Evolutionary conservation across 805 yeast species (phyloP).

Genomic region (Brettanomyces naardenensis): DNA sequence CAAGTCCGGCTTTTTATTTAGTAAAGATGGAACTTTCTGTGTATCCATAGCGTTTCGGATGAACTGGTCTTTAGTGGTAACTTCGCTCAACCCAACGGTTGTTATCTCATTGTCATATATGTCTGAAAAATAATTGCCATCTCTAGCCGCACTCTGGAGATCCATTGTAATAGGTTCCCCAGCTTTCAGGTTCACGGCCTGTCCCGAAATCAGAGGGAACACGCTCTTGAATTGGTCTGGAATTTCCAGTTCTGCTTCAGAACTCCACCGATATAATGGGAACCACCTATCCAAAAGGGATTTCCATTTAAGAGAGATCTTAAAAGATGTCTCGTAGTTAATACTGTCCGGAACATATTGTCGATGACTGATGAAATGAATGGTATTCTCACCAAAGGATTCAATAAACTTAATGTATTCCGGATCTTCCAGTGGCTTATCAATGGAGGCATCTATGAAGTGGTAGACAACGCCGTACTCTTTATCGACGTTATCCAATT

Average conservation of each 20-base stretch:
- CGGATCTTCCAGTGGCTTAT: constrained; percentile 32
- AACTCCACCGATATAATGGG: constrained; percentile 32
- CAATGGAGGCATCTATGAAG: constrained; percentile 51
- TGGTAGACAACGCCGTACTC: constrained; percentile 55
- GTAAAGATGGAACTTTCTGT: neutral
- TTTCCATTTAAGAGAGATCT: constrained; percentile 48
- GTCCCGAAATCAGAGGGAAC: constrained; percentile 23
- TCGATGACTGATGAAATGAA: constrained; percentile 72
- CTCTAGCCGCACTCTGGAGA: constrained; percentile 10
- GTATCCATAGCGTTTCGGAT: neutral
- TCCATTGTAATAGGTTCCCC: constrained; percentile 7
- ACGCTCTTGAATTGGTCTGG: constrained; percentile 19
- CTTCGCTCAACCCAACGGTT: constrained; percentile 6
- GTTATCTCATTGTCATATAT: constrained; percentile 22
- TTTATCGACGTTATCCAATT: constrained; percentile 5
- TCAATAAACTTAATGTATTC: constrained; percentile 43
- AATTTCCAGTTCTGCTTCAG: constrained; percentile 18
- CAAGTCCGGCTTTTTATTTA: constrained; percentile 1
- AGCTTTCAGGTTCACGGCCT: constrained; percentile 16
- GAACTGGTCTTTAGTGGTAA: constrained; percentile 2
- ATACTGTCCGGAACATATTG: constrained; percentile 53
- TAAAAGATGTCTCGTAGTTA: constrained; percentile 48
- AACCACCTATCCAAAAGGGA: constrained; percentile 37
- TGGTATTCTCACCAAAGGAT: constrained; percentile 40
- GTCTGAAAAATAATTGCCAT: constrained; percentile 16